Percentiles rank a stretch among this genome's conserved stretches.
Conservation (phyloP, 2,329 filamentous ascomycete species). For the Conoideocrella luteorostrata region DNA sequence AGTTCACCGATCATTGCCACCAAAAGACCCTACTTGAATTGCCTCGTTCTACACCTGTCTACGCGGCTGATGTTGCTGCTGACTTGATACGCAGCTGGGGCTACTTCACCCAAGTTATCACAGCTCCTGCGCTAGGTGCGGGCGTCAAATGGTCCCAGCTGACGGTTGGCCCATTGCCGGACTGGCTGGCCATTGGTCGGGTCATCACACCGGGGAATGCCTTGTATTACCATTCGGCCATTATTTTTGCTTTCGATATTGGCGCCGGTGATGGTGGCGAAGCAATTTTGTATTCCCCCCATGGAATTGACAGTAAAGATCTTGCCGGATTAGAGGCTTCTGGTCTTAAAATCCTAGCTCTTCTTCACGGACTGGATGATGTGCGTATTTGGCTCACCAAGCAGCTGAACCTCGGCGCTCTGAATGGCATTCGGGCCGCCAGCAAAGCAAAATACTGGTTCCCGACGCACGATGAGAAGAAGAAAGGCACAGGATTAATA, state of each 20-base stretch:
- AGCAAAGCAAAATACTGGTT: constrained; percentile 56
- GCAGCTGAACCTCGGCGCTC: constrained; percentile 57
- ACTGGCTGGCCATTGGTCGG: constrained; percentile 56
- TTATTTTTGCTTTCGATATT: constrained; percentile 49
- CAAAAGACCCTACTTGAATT: constrained; percentile 53
- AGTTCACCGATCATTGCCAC: constrained; percentile 66
- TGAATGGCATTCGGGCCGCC: constrained; percentile 54
- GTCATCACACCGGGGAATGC: constrained; percentile 47
- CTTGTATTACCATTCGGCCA: constrained; percentile 55
- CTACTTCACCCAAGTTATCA: constrained; percentile 51
- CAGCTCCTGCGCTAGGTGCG: constrained; percentile 38
- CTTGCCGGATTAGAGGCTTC: constrained; percentile 35
- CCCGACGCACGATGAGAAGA: constrained; percentile 59
- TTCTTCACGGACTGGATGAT: constrained; percentile 60
- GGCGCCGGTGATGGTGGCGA: constrained; percentile 29
- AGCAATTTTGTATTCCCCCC: constrained; percentile 58
- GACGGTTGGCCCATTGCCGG: constrained; percentile 35
- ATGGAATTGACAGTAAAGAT: constrained; percentile 46
- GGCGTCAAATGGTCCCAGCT: constrained; percentile 14
- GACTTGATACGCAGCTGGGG: constrained; percentile 49
- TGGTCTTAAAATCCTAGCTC: constrained; percentile 44
- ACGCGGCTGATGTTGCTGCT: constrained; percentile 54
- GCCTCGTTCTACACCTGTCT: constrained; percentile 45
- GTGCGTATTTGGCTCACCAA: constrained; percentile 42
- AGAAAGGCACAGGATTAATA: constrained; percentile 51